A percentile compares a stretch with the other conserved stretches of the same genome.
Evolutionary conservation across 805 yeast genomes (phyloP).

Genomic region (Spathaspora arborariae): DNA sequence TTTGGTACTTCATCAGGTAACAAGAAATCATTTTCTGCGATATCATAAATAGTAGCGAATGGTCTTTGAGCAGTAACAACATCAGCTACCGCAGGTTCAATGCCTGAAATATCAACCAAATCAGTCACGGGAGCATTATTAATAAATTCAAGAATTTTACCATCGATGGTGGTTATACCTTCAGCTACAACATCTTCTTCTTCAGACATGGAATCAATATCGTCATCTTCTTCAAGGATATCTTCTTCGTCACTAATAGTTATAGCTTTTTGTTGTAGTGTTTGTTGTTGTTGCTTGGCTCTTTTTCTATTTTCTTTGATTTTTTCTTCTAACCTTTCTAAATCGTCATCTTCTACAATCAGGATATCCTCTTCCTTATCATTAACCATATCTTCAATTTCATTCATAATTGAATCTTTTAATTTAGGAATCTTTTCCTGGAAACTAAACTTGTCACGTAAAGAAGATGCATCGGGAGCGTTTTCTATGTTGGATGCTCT

Average conservation of each 20-base stretch:
- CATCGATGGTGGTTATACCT: conserved; percentile 52
- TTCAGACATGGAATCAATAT: conserved; percentile 48
- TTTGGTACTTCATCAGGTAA: conserved; percentile 36
- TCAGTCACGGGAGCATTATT: conserved; percentile 75
- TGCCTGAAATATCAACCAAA: conserved; percentile 74
- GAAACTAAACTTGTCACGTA: conserved; percentile 7
- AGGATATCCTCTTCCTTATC: conserved; percentile 16
- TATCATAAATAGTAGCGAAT: conserved; percentile 51
- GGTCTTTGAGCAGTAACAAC: conserved; percentile 68
- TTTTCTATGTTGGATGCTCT: conserved; percentile 14
- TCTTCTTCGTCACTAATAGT: conserved; percentile 38
- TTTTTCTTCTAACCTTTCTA: conserved; percentile 37
- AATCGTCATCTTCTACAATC: conserved; percentile 27
- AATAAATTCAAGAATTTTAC: conserved; percentile 68
- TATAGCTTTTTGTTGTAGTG: conserved; percentile 6
- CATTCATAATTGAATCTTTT: conserved; percentile 9
- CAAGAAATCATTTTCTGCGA: conserved; percentile 55
- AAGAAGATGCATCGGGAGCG: conserved; percentile 5
- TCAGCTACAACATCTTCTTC: conserved; percentile 31
- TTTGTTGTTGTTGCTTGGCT: conserved; percentile 12
- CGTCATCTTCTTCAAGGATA: conserved; percentile 36
- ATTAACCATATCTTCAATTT: conserved; percentile 12
- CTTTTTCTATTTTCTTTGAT: conserved; percentile 30
- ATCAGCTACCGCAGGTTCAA: conserved; percentile 63
- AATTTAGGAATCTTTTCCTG: conserved; percentile 7